Conservation (phyloP, 768 basidiomycete genomes). For the Lactarius sp. region DNA sequence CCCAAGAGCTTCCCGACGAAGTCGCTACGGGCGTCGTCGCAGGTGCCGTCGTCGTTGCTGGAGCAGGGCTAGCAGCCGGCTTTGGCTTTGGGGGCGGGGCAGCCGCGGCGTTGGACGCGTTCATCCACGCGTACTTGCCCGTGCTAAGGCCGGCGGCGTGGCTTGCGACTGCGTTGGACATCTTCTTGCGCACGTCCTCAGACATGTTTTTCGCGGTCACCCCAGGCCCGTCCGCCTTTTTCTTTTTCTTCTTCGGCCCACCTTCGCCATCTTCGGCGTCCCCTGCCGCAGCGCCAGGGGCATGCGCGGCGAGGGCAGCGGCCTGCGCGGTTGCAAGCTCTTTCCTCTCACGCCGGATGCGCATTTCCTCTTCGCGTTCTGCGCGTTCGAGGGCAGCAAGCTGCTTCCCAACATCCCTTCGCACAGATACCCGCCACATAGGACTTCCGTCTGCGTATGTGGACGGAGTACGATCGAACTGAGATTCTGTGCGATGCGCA, state of each 20-base stretch:
- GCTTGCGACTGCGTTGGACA: slow-evolving; percentile 85
- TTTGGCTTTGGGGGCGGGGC: slow-evolving; percentile 35
- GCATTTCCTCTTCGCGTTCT: slow-evolving; percentile 81
- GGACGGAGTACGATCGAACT: slow-evolving; percentile 63
- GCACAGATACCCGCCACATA: slow-evolving; percentile 78
- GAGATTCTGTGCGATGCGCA: slow-evolving; percentile 63
- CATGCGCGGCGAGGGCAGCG: slow-evolving; percentile 60
- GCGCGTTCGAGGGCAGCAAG: slow-evolving; percentile 66
- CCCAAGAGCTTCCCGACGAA: slow-evolving; percentile 44
- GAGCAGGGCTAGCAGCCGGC: slow-evolving; percentile 28
- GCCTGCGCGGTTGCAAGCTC: slow-evolving; percentile 70
- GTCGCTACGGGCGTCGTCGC: slow-evolving; percentile 24
- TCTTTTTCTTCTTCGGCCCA: slow-evolving; percentile 66
- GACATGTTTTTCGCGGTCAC: slow-evolving; percentile 87
- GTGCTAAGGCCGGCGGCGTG: slow-evolving; percentile 77
- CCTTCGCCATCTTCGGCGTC: slow-evolving; percentile 44
- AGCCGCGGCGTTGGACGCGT: slow-evolving; percentile 47
- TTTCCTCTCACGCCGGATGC: slow-evolving; percentile 68
- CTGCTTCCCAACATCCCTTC: slow-evolving; percentile 78
- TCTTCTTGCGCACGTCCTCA: slow-evolving; percentile 86
- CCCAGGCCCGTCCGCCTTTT: slow-evolving; percentile 79
- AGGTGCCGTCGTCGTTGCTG: slow-evolving; percentile 32
- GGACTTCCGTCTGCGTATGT: slow-evolving; percentile 62
- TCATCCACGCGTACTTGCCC: slow-evolving; percentile 89
- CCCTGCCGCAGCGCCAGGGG: slow-evolving; percentile 51